Evolutionary conservation across 225 moss, liverwort and hornwort species (phyloP).

Genomic region (Pseudoscleropodium purum): DNA sequence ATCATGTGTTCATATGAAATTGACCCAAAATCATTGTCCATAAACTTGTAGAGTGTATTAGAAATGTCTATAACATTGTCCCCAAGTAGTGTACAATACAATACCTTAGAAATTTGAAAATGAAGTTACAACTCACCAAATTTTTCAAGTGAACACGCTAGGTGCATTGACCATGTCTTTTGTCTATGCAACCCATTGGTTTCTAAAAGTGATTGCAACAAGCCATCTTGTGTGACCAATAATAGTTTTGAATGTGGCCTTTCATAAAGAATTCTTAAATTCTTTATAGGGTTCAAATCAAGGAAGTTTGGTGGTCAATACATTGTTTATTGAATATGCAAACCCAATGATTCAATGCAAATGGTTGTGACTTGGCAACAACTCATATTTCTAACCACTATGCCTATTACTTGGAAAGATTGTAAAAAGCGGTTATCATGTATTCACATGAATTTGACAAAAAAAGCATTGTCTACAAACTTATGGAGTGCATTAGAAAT

Average conservation of each 20-base stretch:
- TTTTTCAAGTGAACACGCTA: too few relatives aligned
- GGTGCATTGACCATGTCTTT: not conserved
- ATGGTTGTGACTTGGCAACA: not conserved
- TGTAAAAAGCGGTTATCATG: rapidly evolving
- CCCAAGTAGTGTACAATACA: too few relatives aligned
- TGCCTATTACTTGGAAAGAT: not conserved
- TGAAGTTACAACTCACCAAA: too few relatives aligned
- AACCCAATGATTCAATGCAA: not conserved
- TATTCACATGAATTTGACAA: not conserved
- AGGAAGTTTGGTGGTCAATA: rapidly evolving
- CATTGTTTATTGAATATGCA: not conserved
- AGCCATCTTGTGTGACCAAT: not conserved
- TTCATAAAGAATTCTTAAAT: not conserved
- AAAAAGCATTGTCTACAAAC: not conserved
- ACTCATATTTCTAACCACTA: not conserved
- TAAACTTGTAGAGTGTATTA: not conserved
- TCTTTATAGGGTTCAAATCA: not conserved
- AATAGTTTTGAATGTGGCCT: not conserved
- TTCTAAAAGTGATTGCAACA: not conserved
- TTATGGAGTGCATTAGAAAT: too few relatives aligned
- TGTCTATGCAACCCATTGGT: not conserved
- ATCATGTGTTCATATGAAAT: not conserved
- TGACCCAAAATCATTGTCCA: not conserved
- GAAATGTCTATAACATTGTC: not conserved
- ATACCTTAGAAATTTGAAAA: too few relatives aligned